Evolutionary conservation across 1,284 basidiomycete genomes (phyloP).

Genomic region (Heimioporus retisporus): DNA sequence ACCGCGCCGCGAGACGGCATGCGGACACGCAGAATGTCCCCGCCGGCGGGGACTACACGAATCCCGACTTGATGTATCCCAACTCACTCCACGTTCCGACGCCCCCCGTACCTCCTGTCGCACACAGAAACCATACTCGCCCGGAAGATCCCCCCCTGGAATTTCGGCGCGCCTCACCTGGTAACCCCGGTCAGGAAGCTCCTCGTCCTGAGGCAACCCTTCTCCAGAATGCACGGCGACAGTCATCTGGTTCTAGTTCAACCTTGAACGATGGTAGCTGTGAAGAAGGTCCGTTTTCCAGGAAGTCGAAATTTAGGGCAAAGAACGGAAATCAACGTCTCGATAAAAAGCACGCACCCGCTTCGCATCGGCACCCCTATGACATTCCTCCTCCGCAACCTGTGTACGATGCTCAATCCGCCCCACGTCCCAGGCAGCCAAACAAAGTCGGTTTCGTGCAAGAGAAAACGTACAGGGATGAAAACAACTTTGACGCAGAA

Average conservation of each 20-base stretch:
- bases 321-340: slow-evolving; percentile 24
- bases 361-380: slow-evolving; percentile 68
- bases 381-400: slow-evolving; percentile 63
- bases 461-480: slow-evolving; percentile 23
- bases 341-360: slow-evolving; percentile 55
- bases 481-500: slow-evolving; percentile 35
- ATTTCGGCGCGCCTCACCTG: slow-evolving; percentile 9
- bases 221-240: slow-evolving; percentile 23
- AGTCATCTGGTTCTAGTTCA: slow-evolving; percentile 41
- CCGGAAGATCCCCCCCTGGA: slow-evolving; percentile 8
- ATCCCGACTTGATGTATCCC: slow-evolving; percentile 18
- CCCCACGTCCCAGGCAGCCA: slow-evolving; percentile 21
- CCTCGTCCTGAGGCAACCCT: slow-evolving; percentile 24
- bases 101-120: slow-evolving; percentile 15
- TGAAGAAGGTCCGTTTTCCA: slow-evolving; percentile 33
- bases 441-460: slow-evolving; percentile 37
- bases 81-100: slow-evolving; percentile 20
- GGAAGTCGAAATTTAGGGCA: slow-evolving; percentile 13
- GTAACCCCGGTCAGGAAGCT: slow-evolving; percentile 11
- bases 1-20: slow-evolving; percentile 2
- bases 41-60: neutral
- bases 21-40: slow-evolving; percentile 8
- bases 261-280: slow-evolving; percentile 43
- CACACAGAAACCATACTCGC: slow-evolving; percentile 8
- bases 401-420: slow-evolving; percentile 45